These are phyloP conservation scores for Cyberlindnera mississippiensis DNA, from an alignment of 805 yeast species.

Conservation along the genomic window DNA sequence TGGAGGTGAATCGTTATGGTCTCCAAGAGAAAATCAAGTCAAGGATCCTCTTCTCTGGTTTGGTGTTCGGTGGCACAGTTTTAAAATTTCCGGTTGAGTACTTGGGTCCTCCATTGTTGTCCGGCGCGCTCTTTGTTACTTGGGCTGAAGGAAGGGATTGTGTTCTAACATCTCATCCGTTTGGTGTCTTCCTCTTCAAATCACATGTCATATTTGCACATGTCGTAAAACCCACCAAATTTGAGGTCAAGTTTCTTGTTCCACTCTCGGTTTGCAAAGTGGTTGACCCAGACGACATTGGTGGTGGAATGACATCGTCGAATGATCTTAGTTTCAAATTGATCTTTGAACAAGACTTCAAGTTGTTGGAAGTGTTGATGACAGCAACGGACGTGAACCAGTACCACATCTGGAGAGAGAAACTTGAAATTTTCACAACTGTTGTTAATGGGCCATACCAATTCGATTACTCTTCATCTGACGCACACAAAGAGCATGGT, in stretches of 20 bases:
- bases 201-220: slow-evolving; percentile 43
- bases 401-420: slow-evolving; percentile 38
- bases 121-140: slow-evolving; percentile 39
- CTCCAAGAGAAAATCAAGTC: slow-evolving; percentile 22
- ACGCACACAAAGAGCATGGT: slow-evolving; percentile 22
- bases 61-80: slow-evolving; percentile 12
- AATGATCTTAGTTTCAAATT: slow-evolving; percentile 38
- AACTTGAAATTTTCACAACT: slow-evolving; percentile 28
- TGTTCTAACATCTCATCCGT: slow-evolving; percentile 14
- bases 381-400: slow-evolving; percentile 34
- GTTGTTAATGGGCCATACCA: slow-evolving; percentile 32
- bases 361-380: slow-evolving; percentile 43
- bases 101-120: slow-evolving; percentile 42
- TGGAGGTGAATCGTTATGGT: slow-evolving; percentile 30
- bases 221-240: slow-evolving; percentile 24
- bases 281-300: slow-evolving; percentile 27
- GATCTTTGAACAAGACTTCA: slow-evolving; percentile 40
- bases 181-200: slow-evolving; percentile 44
- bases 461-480: slow-evolving; percentile 28
- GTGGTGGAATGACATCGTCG: slow-evolving; percentile 30
- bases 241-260: slow-evolving; percentile 42
- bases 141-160: slow-evolving; percentile 34
- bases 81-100: slow-evolving; percentile 38
- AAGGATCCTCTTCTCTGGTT: slow-evolving; percentile 13
- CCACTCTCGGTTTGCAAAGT: slow-evolving; percentile 38